Evolutionary conservation across 1,284 basidiomycete genomes (phyloP).

Genomic region (Melampsora americana): DNA sequence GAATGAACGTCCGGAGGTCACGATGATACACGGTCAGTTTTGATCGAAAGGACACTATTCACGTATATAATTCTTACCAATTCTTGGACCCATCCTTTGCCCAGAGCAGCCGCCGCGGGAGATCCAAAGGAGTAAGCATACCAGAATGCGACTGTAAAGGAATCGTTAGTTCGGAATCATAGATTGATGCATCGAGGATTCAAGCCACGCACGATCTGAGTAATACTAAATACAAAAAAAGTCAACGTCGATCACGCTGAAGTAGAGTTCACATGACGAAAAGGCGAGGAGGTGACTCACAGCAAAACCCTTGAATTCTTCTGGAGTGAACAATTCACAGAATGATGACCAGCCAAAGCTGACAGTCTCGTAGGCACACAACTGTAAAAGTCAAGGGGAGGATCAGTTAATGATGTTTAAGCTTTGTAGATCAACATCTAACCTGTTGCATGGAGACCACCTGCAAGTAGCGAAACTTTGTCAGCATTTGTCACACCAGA

Average conservation of each 20-base stretch:
- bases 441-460: conserved; percentile 53
- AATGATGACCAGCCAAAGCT: conserved; percentile 58
- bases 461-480: conserved; percentile 29
- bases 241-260: conserved; percentile 53
- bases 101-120: conserved; percentile 55
- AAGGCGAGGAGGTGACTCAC: conserved; percentile 57
- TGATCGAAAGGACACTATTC: conserved; percentile 52
- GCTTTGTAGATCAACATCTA: conserved; percentile 61
- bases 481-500: conserved; percentile 56
- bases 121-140: conserved; percentile 51
- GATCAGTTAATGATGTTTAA: neutral
- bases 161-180: neutral
- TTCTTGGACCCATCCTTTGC: conserved; percentile 57
- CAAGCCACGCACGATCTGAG: conserved; percentile 48
- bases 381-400: conserved; percentile 19
- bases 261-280: neutral
- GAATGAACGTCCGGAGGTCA: conserved; percentile 45
- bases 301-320: conserved; percentile 66
- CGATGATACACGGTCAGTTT: conserved; percentile 30
- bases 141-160: conserved; percentile 39
- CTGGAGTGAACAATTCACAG: conserved; percentile 64
- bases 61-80: conserved; percentile 45
- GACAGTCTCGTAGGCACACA: conserved; percentile 54
- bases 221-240: conserved; percentile 49
- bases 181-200: neutral